These are phyloP conservation scores for Pseudocercospora fijiensis DNA, from an alignment of 2,329 filamentous ascomycete species.

Conservation along the genomic window DNA sequence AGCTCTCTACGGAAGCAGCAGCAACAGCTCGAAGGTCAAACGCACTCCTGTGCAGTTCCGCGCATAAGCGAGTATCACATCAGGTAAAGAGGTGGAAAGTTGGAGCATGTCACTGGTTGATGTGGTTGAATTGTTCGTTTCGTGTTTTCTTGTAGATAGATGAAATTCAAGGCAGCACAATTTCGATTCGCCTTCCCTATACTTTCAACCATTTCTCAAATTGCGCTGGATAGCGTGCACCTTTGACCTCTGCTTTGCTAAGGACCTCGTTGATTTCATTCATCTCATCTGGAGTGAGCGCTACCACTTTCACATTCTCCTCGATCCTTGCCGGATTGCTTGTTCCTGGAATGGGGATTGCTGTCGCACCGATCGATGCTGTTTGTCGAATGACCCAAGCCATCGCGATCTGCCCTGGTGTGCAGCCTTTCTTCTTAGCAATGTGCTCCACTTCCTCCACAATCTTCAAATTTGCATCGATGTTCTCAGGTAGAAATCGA, in stretches of 20 bases:
- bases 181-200: not conserved
- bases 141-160: not conserved
- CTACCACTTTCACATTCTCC: slow-evolving; percentile 43
- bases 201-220: slow-evolving; percentile 14
- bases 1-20: slow-evolving; percentile 21
- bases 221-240: slow-evolving; percentile 22
- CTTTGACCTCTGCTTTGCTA: slow-evolving; percentile 46
- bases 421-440: slow-evolving; percentile 56
- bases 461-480: slow-evolving; percentile 63
- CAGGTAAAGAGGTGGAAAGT: not conserved
- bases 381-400: slow-evolving; percentile 48
- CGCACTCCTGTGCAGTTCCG: slow-evolving; percentile 6
- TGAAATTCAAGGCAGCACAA: slow-evolving; percentile 1
- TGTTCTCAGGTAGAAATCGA: slow-evolving; percentile 62
- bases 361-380: slow-evolving; percentile 43
- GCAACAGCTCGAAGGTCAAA: slow-evolving; percentile 10
- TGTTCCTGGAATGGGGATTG: slow-evolving; percentile 46
- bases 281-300: slow-evolving; percentile 47
- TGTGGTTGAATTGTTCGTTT: not conserved
- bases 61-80: not conserved
- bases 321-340: slow-evolving; percentile 39
- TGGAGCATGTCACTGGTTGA: slow-evolving; percentile 10
- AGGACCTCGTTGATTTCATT: slow-evolving; percentile 53
- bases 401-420: slow-evolving; percentile 47
- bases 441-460: slow-evolving; percentile 58